Conservation (phyloP, 177 flowering plant genomes). For the Telopea speciosissima region DNA sequence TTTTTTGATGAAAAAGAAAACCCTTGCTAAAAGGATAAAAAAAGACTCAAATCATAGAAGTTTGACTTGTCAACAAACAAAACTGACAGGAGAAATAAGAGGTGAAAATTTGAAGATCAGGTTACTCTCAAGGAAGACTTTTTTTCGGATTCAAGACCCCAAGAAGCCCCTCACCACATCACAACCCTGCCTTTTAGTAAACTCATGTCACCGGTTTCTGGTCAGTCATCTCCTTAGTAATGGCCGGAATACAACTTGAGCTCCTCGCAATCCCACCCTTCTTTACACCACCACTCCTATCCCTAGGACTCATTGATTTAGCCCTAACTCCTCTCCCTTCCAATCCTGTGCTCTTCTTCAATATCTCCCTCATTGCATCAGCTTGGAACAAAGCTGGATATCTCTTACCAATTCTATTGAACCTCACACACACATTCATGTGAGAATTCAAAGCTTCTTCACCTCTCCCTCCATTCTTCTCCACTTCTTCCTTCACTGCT, state of each 20-base stretch:
- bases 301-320: slow-evolving; percentile 50
- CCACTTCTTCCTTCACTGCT: slow-evolving; percentile 63
- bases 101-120: neutral
- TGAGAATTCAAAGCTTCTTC: slow-evolving; percentile 60
- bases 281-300: slow-evolving; percentile 11
- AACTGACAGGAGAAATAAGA: neutral
- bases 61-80: neutral
- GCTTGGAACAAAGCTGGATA: slow-evolving; percentile 69
- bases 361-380: slow-evolving; percentile 62
- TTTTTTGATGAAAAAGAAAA: too few relatives aligned
- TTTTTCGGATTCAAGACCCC: too few relatives aligned
- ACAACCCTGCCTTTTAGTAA: too few relatives aligned
- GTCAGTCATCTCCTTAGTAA: slow-evolving; percentile 50
- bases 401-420: slow-evolving; percentile 54
- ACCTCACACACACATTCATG: slow-evolving; percentile 58
- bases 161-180: too few relatives aligned
- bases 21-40: neutral
- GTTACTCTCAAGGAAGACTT: neutral
- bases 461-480: slow-evolving; percentile 44
- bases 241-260: slow-evolving; percentile 81
- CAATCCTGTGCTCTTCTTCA: slow-evolving; percentile 42
- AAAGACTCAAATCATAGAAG: neutral
- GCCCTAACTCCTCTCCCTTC: slow-evolving; percentile 37
- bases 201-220: neutral
- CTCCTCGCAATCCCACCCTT: slow-evolving; percentile 55